Evolutionary conservation across 345 rosid genomes (phyloP).

Genomic region (Angophora floribunda): DNA sequence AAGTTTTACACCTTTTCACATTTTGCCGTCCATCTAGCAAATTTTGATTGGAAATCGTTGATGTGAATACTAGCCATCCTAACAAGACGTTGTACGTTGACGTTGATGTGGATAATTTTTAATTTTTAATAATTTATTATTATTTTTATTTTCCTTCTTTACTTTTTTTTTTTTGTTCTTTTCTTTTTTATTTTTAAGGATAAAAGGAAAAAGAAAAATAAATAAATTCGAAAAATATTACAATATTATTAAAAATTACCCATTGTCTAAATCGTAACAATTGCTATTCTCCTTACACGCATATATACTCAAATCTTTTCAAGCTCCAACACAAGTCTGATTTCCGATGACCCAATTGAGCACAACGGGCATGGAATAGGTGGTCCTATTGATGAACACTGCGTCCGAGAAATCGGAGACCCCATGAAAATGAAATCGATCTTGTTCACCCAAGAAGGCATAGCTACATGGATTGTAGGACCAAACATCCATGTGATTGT

Average conservation of each 20-base stretch:
- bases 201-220: no score
- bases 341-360: neutral
- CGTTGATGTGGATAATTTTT: rapidly evolving
- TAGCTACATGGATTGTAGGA: neutral
- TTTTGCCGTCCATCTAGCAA: rapidly evolving
- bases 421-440: neutral
- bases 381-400: neutral
- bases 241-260: no score
- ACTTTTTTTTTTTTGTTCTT: no score
- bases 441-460: neutral
- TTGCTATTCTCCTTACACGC: neutral
- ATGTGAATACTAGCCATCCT: rapidly evolving
- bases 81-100: rapidly evolving
- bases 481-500: neutral
- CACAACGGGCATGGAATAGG: neutral
- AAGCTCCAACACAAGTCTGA: neutral
- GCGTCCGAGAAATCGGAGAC: neutral
- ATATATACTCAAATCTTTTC: neutral
- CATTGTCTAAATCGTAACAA: neutral
- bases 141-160: no score
- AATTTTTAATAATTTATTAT: no score
- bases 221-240: no score
- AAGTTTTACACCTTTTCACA: no score
- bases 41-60: no score
- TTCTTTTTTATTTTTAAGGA: no score